These are phyloP conservation scores for Artemisia argyi DNA, from an alignment of 129 eudicot genomes.

Conservation along the genomic window DNA sequence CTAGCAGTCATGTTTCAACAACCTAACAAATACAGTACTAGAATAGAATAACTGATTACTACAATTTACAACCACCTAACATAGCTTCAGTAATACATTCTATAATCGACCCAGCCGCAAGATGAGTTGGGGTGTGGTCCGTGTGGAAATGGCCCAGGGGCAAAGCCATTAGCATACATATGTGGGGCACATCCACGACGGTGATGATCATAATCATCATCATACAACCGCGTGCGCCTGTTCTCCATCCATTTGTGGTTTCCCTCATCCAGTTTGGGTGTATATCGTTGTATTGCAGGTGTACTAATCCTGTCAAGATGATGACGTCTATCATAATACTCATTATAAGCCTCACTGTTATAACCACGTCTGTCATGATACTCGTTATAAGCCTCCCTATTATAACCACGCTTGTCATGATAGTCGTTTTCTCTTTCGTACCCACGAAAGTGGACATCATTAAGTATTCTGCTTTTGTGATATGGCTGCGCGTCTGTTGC, in stretches of 20 bases:
- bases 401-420: neutral
- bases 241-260: slow-evolving; percentile 30
- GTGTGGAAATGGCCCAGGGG: slow-evolving; percentile 27
- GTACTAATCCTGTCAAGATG: neutral
- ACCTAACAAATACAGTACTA: too few relatives aligned
- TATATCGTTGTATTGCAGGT: neutral
- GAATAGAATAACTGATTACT: too few relatives aligned
- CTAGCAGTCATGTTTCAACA: too few relatives aligned
- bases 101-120: slow-evolving; percentile 50
- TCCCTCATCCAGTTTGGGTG: slow-evolving; percentile 35
- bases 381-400: neutral
- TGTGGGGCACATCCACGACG: slow-evolving; percentile 6
- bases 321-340: neutral
- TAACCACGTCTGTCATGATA: too few relatives aligned
- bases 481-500: neutral
- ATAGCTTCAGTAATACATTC: slow-evolving; percentile 5
- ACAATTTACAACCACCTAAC: too few relatives aligned
- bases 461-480: too few relatives aligned
- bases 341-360: slow-evolving; percentile 2
- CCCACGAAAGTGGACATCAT: neutral
- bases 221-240: neutral
- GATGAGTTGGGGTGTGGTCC: slow-evolving; percentile 28
- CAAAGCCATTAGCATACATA: slow-evolving; percentile 33
- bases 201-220: slow-evolving; percentile 23
- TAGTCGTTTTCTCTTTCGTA: neutral